phyloP scores from a whole-genome alignment of 768 basidiomycete species.

The Strobilomyces echinocephalus region DNA sequence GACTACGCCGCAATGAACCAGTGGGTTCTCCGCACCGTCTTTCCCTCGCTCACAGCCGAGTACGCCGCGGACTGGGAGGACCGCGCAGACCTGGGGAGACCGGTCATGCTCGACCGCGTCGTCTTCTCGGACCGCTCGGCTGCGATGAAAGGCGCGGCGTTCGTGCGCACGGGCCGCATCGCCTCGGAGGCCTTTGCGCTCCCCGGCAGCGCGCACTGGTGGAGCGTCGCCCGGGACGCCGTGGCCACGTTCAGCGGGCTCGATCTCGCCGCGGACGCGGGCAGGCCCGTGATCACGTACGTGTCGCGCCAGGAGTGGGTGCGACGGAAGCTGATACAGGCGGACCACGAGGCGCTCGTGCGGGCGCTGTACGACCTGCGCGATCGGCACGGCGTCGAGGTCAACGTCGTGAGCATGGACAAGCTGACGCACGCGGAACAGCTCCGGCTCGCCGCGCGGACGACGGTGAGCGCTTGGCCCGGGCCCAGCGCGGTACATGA shows the following conservation, averaged over 20 bases:
- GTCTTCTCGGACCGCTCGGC: conserved; percentile 84
- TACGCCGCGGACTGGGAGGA: conserved; percentile 83
- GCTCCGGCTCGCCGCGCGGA: conserved; percentile 71
- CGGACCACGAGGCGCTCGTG: conserved; percentile 78
- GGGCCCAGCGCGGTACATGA: background rate
- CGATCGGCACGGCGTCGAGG: conserved; percentile 74
- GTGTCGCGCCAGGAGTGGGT: conserved; percentile 88
- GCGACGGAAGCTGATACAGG: conserved; percentile 69
- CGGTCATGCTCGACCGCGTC: conserved; percentile 82
- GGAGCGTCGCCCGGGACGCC: conserved; percentile 70
- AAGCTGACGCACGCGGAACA: conserved; percentile 77
- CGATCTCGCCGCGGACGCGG: conserved; percentile 39
- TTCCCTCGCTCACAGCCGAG: conserved; percentile 78
- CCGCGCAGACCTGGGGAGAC: conserved; percentile 53
- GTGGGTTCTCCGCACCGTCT: conserved; percentile 72
- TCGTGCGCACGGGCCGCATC: conserved; percentile 65
- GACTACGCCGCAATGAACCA: conserved; percentile 92
- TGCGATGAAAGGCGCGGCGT: conserved; percentile 68
- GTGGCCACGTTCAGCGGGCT: conserved; percentile 69
- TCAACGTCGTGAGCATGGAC: conserved; percentile 84
- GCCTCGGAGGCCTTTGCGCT: conserved; percentile 72
- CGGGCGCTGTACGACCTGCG: conserved; percentile 64
- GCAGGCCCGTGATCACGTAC: conserved; percentile 84
- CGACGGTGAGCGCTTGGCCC: conserved; percentile 58
- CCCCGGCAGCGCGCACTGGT: conserved; percentile 78